phyloP scores from a whole-genome alignment of 768 basidiomycete genomes.

The Cyclocybe cylindracea region DNA sequence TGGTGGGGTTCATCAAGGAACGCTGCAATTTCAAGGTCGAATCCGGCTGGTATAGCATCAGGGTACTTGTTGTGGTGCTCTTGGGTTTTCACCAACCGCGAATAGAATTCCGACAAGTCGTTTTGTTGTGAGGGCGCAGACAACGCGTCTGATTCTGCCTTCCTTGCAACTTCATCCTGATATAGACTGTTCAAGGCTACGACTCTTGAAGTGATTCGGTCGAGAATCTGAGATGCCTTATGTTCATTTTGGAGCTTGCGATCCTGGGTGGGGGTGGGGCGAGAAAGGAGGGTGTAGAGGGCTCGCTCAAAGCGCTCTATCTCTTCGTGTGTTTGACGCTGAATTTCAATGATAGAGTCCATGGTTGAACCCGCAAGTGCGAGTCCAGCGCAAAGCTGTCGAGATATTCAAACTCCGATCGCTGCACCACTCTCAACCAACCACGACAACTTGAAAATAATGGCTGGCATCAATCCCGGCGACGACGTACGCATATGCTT shows the following conservation, averaged over 20 bases:
- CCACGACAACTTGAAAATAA: constrained; percentile 43
- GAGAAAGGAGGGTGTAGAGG: constrained; percentile 79
- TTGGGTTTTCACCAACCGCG: constrained; percentile 93
- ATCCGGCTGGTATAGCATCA: constrained; percentile 77
- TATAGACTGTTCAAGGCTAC: constrained; percentile 71
- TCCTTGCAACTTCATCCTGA: constrained; percentile 72
- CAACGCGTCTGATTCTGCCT: constrained; percentile 63
- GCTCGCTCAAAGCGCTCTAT: constrained; percentile 90
- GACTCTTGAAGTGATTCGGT: constrained; percentile 74
- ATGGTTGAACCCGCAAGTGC: constrained; percentile 39
- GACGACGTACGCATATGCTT: constrained; percentile 66
- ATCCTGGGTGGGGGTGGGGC: constrained; percentile 64
- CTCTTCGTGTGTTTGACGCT: constrained; percentile 95
- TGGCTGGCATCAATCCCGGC: constrained; percentile 82
- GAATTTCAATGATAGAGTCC: constrained; percentile 94
- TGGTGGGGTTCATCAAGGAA: constrained; percentile 78
- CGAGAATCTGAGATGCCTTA: constrained; percentile 86
- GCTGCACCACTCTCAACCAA: constrained; percentile 31
- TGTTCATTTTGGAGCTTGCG: constrained; percentile 76
- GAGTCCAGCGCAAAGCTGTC: constrained; percentile 11
- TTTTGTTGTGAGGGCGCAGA: constrained; percentile 60
- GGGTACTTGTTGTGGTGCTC: constrained; percentile 97
- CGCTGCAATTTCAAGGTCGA: constrained; percentile 82
- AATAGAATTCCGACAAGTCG: constrained; percentile 93
- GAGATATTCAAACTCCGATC: constrained; percentile 60